Evolutionary conservation across 805 yeast genomes (phyloP).

Genomic region (Teunomyces stri): DNA sequence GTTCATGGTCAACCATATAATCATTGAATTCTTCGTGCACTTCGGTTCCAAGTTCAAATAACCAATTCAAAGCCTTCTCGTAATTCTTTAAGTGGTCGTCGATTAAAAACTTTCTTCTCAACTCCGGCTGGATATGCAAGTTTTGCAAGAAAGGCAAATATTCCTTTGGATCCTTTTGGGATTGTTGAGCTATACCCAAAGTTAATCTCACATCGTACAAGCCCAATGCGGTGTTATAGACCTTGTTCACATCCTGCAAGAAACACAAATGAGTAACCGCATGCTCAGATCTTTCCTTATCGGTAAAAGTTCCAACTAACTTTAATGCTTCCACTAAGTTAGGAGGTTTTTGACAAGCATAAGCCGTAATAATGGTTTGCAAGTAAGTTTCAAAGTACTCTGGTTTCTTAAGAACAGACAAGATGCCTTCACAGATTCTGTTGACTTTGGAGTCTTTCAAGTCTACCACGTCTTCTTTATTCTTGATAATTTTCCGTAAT

Average conservation of each 20-base stretch:
- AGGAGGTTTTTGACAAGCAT: constrained; percentile 89
- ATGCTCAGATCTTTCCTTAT: constrained; percentile 47
- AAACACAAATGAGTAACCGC: constrained; percentile 84
- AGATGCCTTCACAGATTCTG: constrained; percentile 68
- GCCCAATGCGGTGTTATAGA: constrained; percentile 78
- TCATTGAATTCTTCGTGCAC: constrained; percentile 54
- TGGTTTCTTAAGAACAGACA: constrained; percentile 53
- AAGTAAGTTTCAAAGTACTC: constrained; percentile 55
- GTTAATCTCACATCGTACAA: constrained; percentile 80
- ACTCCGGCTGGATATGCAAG: constrained; percentile 62
- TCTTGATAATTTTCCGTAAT: constrained; percentile 34
- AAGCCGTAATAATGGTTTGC: constrained; percentile 84
- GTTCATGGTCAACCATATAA: constrained; percentile 65
- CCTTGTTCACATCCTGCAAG: constrained; percentile 80
- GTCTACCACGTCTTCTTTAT: constrained; percentile 38
- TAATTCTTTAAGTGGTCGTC: constrained; percentile 73
- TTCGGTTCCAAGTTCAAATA: constrained; percentile 47
- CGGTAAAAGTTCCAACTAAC: constrained; percentile 53
- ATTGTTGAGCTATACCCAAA: constrained; percentile 85
- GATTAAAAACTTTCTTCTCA: constrained; percentile 70
- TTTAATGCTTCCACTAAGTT: constrained; percentile 71
- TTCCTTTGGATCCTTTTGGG: constrained; percentile 97
- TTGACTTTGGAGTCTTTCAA: constrained; percentile 61
- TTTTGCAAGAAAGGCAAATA: constrained; percentile 88
- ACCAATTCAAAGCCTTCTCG: constrained; percentile 66